These are phyloP conservation scores for Tillandsia leiboldiana DNA, from an alignment of 176 grass and related monocot species.

Conservation along the genomic window DNA sequence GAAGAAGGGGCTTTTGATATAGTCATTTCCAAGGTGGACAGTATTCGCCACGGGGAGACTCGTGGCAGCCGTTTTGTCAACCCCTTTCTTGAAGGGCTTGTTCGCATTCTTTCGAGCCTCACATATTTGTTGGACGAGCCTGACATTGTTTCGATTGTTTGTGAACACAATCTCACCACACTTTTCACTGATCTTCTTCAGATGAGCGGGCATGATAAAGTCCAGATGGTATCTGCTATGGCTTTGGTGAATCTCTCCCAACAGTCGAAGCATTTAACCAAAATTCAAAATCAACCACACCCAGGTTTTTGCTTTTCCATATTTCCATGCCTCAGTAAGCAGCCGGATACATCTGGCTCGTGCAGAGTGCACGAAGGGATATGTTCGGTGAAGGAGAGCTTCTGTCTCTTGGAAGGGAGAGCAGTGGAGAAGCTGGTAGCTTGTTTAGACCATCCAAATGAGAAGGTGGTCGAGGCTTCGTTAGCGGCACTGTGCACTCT, in stretches of 20 bases:
- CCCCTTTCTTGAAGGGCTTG: conserved; percentile 82
- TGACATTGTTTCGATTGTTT: conserved; percentile 48
- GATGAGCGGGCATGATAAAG: conserved; percentile 73
- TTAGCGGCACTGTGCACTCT: conserved; percentile 72
- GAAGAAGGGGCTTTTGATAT: conserved; percentile 62
- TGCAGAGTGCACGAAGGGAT: conserved; percentile 72
- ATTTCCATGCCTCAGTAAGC: conserved; percentile 56
- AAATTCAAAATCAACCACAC: conserved; percentile 37
- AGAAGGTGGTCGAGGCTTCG: conserved; percentile 75
- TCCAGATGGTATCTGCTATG: conserved; percentile 63
- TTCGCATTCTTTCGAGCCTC: conserved; percentile 60
- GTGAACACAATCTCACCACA: conserved; percentile 59
- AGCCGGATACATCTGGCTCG: conserved; percentile 39
- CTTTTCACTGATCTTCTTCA: conserved; percentile 93
- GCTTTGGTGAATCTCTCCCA: conserved; percentile 69
- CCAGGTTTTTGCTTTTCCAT: conserved; percentile 58
- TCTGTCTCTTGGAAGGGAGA: conserved; percentile 88
- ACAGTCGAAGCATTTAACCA: conserved; percentile 73
- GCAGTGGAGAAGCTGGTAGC: conserved; percentile 86
- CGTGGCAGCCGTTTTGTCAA: conserved; percentile 77
- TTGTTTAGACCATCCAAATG: conserved; percentile 80
- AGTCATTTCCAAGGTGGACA: conserved; percentile 56
- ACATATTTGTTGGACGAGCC: conserved; percentile 61
- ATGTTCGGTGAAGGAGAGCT: conserved; percentile 72
- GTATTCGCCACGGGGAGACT: conserved; percentile 64